Evolutionary conservation across 1,139 yeast species (phyloP).

Genomic region (Taphrina wiesneri): DNA sequence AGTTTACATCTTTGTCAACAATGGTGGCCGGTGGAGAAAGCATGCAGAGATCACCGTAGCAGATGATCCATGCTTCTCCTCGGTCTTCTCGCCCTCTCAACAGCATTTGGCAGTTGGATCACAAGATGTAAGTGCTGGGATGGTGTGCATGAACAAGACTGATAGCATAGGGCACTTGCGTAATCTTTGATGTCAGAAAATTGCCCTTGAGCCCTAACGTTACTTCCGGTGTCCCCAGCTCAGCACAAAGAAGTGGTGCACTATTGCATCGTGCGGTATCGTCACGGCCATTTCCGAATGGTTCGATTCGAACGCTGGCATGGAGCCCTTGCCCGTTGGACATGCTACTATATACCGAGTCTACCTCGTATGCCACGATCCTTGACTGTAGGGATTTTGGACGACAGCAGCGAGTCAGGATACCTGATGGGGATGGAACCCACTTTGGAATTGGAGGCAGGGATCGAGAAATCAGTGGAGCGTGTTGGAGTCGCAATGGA

Average conservation of each 20-base stretch:
- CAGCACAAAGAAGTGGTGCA: not conserved
- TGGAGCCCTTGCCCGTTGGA: slow-evolving; percentile 26
- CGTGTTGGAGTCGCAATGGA: slow-evolving; percentile 26
- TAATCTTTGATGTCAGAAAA: slow-evolving; percentile 19
- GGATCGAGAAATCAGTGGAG: slow-evolving; percentile 30
- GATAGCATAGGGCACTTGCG: slow-evolving; percentile 9
- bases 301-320: slow-evolving; percentile 16
- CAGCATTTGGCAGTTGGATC: slow-evolving; percentile 23
- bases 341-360: slow-evolving; percentile 25
- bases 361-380: slow-evolving; percentile 23
- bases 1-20: slow-evolving; percentile 23
- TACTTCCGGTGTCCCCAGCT: not conserved
- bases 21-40: slow-evolving; percentile 14
- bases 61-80: slow-evolving; percentile 26
- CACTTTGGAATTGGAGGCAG: slow-evolving; percentile 27
- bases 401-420: slow-evolving; percentile 5
- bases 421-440: slow-evolving; percentile 23
- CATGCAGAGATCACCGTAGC: slow-evolving; percentile 20
- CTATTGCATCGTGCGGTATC: not conserved
- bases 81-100: slow-evolving; percentile 21
- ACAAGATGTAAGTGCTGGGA: slow-evolving; percentile 9
- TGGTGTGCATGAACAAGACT: not conserved
- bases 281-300: slow-evolving; percentile 16
- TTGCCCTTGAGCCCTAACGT: not conserved
- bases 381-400: slow-evolving; percentile 26